Conservation (phyloP, 2,329 filamentous ascomycete genomes). For the Neocatenulostroma microsporum region DNA sequence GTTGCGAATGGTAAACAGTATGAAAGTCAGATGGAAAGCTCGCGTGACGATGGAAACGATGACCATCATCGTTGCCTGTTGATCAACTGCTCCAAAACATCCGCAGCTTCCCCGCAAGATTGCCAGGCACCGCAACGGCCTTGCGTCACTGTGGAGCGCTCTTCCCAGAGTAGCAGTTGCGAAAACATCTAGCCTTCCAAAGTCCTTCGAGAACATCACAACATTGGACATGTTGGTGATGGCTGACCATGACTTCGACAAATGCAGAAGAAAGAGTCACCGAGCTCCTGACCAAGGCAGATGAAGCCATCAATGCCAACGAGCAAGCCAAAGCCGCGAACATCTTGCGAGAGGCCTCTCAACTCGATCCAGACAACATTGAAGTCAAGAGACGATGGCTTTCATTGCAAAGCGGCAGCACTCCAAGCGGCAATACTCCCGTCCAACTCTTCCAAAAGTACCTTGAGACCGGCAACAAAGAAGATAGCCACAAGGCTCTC, state of each 20-base stretch:
- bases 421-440: slow-evolving; percentile 12
- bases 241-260: slow-evolving; percentile 18
- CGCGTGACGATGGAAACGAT: no score
- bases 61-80: no score
- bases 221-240: slow-evolving; percentile 6
- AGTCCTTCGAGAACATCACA: no score
- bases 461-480: slow-evolving; percentile 25
- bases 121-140: no score
- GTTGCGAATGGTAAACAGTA: no score
- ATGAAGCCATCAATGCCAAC: slow-evolving; percentile 16
- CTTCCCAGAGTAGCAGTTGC: no score
- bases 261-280: slow-evolving; percentile 15
- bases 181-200: no score
- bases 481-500: slow-evolving; percentile 35
- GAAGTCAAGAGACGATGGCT: slow-evolving; percentile 36
- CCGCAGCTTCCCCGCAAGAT: no score
- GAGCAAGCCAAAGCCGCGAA: slow-evolving; percentile 34
- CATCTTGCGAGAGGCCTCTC: slow-evolving; percentile 38
- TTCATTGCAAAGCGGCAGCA: slow-evolving; percentile 28
- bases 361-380: slow-evolving; percentile 35
- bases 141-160: no score
- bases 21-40: no score
- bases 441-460: slow-evolving; percentile 19
- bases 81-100: no score
- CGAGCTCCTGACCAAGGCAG: slow-evolving; percentile 18